These are phyloP conservation scores for Tolypocladium tropicale DNA, from an alignment of 2,329 filamentous ascomycete genomes.

Conservation along the genomic window DNA sequence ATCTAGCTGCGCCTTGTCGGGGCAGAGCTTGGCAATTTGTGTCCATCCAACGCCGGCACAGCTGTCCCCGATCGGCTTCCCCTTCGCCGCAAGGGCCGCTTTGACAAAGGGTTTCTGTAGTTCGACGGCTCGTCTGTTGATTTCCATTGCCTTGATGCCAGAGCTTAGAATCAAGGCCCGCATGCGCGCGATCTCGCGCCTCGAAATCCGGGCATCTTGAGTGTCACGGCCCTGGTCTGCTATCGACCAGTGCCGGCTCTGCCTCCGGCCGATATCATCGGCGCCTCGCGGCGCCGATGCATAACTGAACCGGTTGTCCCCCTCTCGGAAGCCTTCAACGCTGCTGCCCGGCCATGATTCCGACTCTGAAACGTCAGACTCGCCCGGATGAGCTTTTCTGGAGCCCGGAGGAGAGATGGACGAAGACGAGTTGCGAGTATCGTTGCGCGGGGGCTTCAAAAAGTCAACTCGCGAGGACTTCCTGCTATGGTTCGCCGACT, in stretches of 20 bases:
- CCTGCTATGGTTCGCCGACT: conserved; percentile 14
- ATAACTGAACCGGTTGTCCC: conserved; percentile 26
- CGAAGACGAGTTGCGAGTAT: conserved; percentile 31
- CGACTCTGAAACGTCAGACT: conserved; percentile 27
- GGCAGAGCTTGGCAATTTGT: conserved; percentile 32
- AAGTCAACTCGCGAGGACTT: conserved; percentile 35
- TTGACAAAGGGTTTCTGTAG: conserved; percentile 23
- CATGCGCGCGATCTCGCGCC: conserved; percentile 71
- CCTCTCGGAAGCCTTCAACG: conserved; percentile 17
- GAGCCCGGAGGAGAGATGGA: conserved; percentile 21
- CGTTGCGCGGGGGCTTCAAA: conserved; percentile 38
- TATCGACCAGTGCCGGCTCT: conserved; percentile 40
- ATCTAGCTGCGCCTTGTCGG: conserved; percentile 20
- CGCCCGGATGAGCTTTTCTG: conserved; percentile 9
- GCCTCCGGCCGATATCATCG: conserved; percentile 12
- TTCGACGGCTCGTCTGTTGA: conserved; percentile 54
- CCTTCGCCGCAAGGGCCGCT: conserved; percentile 6
- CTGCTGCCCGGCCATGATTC: conserved; percentile 23
- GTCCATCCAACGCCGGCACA: conserved; percentile 23
- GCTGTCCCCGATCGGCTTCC: conserved; percentile 12
- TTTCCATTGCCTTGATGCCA: conserved; percentile 82
- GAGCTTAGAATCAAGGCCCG: conserved; percentile 68
- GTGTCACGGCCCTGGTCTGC: conserved; percentile 28
- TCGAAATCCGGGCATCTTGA: conserved; percentile 35
- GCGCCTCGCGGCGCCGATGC: conserved; percentile 16